Conservation (phyloP, 495 filamentous ascomycete genomes). For the Penicillium steckii region DNA sequence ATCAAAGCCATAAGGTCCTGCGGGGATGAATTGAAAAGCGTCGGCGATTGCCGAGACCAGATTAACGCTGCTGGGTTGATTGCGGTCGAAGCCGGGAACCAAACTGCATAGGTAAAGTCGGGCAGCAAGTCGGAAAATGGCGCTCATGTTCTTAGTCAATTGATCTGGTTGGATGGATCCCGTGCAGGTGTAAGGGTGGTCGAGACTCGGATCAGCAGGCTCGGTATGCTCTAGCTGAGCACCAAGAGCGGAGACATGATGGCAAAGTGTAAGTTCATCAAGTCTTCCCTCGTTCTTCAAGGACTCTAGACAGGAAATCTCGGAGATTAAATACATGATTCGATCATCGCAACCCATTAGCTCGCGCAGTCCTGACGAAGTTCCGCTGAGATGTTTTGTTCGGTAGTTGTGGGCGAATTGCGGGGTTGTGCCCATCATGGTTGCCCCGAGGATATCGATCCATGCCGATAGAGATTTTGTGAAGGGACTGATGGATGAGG, state of each 20-base stretch:
- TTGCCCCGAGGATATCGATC: constrained; percentile 96
- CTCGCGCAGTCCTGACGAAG: constrained; percentile 77
- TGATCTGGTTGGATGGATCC: constrained; percentile 79
- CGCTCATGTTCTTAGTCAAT: constrained; percentile 81
- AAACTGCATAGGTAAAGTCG: constrained; percentile 94
- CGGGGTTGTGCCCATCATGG: constrained; percentile 84
- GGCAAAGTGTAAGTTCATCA: constrained; percentile 78
- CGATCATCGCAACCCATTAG: constrained; percentile 98
- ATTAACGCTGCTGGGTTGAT: constrained; percentile 64
- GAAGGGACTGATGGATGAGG: constrained; percentile 70
- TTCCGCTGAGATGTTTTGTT: constrained; percentile 75
- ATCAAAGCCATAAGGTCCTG: constrained; percentile 80
- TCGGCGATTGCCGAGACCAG: constrained; percentile 72
- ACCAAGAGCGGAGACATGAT: constrained; percentile 78
- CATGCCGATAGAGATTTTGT: constrained; percentile 94
- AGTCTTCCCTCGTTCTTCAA: constrained; percentile 76
- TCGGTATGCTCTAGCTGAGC: constrained; percentile 83
- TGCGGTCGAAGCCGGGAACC: constrained; percentile 80
- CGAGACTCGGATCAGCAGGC: constrained; percentile 50
- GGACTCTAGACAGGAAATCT: constrained; percentile 92
- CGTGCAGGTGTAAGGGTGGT: constrained; percentile 50
- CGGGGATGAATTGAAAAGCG: constrained; percentile 74
- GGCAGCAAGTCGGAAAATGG: constrained; percentile 86
- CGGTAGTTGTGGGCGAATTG: constrained; percentile 90
- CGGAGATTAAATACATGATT: constrained; percentile 97